Evolutionary conservation across 2,329 filamentous ascomycete species (phyloP).

Genomic region (Nemania diffusa): DNA sequence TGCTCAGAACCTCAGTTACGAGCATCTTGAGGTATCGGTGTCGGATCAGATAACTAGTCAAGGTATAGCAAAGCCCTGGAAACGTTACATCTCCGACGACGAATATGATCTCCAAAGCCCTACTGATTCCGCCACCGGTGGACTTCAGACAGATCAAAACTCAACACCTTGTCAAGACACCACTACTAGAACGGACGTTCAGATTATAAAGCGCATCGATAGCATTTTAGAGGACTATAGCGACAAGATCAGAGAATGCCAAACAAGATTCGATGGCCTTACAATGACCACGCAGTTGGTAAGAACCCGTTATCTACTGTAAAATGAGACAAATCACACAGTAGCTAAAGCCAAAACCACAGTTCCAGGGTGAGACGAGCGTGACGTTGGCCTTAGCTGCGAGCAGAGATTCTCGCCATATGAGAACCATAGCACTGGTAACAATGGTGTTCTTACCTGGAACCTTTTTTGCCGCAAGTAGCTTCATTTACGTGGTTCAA

Average conservation of each 20-base stretch:
- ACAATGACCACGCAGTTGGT: constrained; percentile 50
- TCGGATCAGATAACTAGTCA: background rate
- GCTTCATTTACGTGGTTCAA: no score
- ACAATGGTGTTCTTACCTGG: constrained; percentile 37
- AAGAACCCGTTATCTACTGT: constrained; percentile 13
- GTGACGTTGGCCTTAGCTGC: background rate
- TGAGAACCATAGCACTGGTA: constrained; percentile 42
- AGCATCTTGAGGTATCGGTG: background rate
- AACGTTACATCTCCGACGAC: background rate
- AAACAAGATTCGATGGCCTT: constrained; percentile 49
- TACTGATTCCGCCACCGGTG: background rate
- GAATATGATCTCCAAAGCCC: background rate
- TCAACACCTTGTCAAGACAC: background rate
- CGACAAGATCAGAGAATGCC: constrained; percentile 48
- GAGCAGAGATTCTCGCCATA: constrained; percentile 41
- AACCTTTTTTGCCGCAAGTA: constrained; percentile 34
- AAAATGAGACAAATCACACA: constrained; percentile 32
- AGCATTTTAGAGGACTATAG: constrained; percentile 47
- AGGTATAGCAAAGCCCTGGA: background rate
- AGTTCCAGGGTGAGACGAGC: constrained; percentile 39
- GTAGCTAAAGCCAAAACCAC: background rate
- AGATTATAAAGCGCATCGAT: constrained; percentile 14
- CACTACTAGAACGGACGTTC: background rate
- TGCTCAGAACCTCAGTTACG: background rate
- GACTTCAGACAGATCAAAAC: background rate